Percentiles rank a stretch among this genome's conserved stretches.
These are phyloP conservation scores for Pueraria montana DNA, from an alignment of 306 rosid genomes.

Conservation along the genomic window DNA sequence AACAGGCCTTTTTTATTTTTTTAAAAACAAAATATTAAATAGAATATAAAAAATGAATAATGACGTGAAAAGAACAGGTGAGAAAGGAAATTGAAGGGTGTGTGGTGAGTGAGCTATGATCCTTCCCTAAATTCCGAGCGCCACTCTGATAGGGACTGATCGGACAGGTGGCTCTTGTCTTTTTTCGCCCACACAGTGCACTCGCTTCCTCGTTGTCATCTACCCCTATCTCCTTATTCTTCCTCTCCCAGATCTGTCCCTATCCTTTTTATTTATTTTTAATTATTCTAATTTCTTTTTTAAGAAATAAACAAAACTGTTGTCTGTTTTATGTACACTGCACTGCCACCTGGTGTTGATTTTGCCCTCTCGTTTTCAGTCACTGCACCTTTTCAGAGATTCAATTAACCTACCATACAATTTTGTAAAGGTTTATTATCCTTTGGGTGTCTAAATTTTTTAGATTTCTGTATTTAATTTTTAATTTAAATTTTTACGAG, in stretches of 20 bases:
- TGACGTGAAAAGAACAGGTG: background rate
- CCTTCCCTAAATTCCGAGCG: conserved; percentile 66
- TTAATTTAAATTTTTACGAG: no score
- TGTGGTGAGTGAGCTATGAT: conserved; percentile 48
- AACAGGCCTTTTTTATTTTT: background rate
- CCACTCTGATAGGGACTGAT: conserved; percentile 54
- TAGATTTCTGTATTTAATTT: no score
- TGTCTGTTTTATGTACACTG: background rate
- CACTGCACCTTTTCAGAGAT: background rate
- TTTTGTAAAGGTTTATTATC: background rate
- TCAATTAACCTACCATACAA: background rate
- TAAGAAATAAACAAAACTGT: background rate
- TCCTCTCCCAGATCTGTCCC: conserved; percentile 8
- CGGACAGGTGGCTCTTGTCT: conserved; percentile 51
- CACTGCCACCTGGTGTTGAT: background rate
- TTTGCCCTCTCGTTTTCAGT: background rate
- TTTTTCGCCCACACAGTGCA: conserved; percentile 25
- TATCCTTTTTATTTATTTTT: background rate
- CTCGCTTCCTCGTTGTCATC: conserved; percentile 46
- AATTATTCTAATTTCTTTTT: background rate
- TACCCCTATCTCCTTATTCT: conserved; percentile 23
- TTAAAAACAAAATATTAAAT: background rate
- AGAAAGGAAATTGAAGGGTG: background rate
- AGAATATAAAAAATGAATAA: background rate
- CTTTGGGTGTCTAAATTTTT: no score